phyloP scores from a whole-genome alignment of 805 yeast species.

The Cyberlindnera galapagoensis region DNA sequence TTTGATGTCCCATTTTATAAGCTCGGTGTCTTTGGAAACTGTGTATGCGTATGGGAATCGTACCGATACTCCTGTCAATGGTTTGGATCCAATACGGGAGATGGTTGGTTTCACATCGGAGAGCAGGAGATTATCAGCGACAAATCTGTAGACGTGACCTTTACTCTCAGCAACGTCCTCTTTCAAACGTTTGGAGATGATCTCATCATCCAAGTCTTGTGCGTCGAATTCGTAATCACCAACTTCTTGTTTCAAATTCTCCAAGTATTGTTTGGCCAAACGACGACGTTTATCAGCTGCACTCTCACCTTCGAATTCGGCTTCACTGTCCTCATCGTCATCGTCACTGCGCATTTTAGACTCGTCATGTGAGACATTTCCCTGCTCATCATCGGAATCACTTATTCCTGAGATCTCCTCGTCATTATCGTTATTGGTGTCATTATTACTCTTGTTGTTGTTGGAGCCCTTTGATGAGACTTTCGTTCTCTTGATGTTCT shows the following conservation, averaged over 20 bases:
- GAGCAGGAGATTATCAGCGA: constrained; percentile 43
- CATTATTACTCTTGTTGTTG: constrained; percentile 4
- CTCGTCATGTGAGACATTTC: constrained; percentile 29
- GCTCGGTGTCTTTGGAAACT: constrained; percentile 72
- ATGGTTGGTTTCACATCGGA: constrained; percentile 34
- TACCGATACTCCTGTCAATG: constrained; percentile 42
- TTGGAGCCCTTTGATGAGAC: background rate
- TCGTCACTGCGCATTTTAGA: constrained; percentile 24
- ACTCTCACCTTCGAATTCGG: constrained; percentile 65
- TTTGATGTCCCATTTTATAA: constrained; percentile 74
- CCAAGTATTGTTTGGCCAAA: constrained; percentile 87
- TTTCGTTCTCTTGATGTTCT: constrained; percentile 1
- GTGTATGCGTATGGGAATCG: constrained; percentile 52
- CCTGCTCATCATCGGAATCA: constrained; percentile 43
- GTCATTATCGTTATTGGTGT: too few relatives aligned
- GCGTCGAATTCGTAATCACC: constrained; percentile 68
- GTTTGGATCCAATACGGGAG: constrained; percentile 56
- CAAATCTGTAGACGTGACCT: constrained; percentile 71
- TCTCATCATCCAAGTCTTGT: constrained; percentile 82
- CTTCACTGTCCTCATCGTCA: constrained; percentile 52
- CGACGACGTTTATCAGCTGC: constrained; percentile 94
- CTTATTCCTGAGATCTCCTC: constrained; percentile 49
- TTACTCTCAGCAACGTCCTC: constrained; percentile 86
- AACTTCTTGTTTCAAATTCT: constrained; percentile 60
- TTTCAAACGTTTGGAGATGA: constrained; percentile 70